Evolutionary conservation across 2,329 filamentous ascomycete species (phyloP).

Genomic region (Geoglossum cookeanum): DNA sequence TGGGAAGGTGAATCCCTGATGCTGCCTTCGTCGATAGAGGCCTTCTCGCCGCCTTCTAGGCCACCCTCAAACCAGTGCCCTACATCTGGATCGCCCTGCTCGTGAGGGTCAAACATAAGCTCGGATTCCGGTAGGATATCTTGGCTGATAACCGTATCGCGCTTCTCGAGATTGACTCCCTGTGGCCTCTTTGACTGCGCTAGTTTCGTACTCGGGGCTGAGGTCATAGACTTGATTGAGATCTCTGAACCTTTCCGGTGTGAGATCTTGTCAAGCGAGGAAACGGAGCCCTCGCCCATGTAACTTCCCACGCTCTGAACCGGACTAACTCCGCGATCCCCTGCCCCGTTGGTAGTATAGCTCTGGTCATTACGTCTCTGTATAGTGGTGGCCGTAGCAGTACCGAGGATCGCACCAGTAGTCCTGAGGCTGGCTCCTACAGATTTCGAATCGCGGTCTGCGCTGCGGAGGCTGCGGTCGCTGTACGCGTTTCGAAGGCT

Average conservation of each 20-base stretch:
- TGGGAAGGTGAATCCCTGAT: conserved; percentile 35
- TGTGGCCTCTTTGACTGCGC: conserved; percentile 34
- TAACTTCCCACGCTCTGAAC: conserved; percentile 87
- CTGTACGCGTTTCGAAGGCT: conserved; percentile 25
- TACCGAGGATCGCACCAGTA: conserved; percentile 14
- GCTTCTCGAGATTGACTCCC: conserved; percentile 31
- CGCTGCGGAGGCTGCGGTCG: conserved; percentile 25
- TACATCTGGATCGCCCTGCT: conserved; percentile 24
- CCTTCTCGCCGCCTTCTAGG: conserved; percentile 18
- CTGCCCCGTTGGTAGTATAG: conserved; percentile 10
- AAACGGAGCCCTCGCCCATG: conserved; percentile 46
- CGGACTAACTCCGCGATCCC: conserved; percentile 52
- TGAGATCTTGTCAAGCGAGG: conserved; percentile 41
- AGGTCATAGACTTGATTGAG: conserved; percentile 40
- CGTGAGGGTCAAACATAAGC: conserved; percentile 24
- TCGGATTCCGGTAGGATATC: conserved; percentile 23
- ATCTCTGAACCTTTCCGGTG: conserved; percentile 31
- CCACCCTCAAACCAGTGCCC: conserved; percentile 19
- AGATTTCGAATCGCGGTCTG: conserved; percentile 15
- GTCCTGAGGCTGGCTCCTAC: conserved; percentile 13
- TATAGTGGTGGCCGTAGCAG: neutral
- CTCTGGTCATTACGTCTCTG: conserved; percentile 24
- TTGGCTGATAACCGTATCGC: conserved; percentile 15
- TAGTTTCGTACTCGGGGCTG: conserved; percentile 37
- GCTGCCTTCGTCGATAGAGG: conserved; percentile 23